phyloP scores from a whole-genome alignment of 148 eudicot species.

The Amaranthus hypochondriacus region DNA sequence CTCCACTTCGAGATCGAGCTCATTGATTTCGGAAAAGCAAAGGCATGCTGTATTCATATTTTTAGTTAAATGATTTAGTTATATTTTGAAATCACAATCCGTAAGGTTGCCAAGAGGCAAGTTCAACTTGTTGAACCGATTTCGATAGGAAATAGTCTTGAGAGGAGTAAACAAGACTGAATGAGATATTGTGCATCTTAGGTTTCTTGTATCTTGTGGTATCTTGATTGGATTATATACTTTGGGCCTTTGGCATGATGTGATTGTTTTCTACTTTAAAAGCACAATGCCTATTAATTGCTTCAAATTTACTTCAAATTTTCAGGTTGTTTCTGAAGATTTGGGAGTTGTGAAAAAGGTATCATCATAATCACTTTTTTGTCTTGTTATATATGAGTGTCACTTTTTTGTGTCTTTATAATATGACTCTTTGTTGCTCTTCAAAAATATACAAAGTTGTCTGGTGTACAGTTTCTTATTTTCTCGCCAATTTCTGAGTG shows the following conservation, averaged over 20 bases:
- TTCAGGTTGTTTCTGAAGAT: slow-evolving; percentile 85
- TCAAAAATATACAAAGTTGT: not conserved
- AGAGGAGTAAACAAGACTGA: not conserved
- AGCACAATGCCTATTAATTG: not conserved
- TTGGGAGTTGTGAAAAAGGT: slow-evolving; percentile 93
- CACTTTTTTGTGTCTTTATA: not conserved
- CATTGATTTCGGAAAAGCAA: slow-evolving; percentile 85
- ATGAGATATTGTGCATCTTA: not conserved
- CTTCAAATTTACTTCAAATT: slow-evolving; percentile 15
- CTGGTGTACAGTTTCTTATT: not conserved
- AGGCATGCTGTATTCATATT: slow-evolving; percentile 42
- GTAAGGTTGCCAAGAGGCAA: not conserved
- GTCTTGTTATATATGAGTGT: not conserved
- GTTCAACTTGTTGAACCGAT: not conserved
- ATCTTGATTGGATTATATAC: not conserved
- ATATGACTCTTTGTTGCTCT: not conserved
- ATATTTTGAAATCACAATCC: not conserved
- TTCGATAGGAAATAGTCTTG: not conserved
- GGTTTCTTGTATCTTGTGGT: not conserved
- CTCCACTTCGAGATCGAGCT: slow-evolving; percentile 93
- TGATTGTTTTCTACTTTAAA: not conserved
- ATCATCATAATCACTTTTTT: slow-evolving; percentile 1
- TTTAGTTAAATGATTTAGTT: not conserved
- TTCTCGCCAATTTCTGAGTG: not conserved
- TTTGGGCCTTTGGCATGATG: not conserved